These are phyloP conservation scores for Petunia secreta DNA, from an alignment of 257 asterid genomes.

Conservation along the genomic window DNA sequence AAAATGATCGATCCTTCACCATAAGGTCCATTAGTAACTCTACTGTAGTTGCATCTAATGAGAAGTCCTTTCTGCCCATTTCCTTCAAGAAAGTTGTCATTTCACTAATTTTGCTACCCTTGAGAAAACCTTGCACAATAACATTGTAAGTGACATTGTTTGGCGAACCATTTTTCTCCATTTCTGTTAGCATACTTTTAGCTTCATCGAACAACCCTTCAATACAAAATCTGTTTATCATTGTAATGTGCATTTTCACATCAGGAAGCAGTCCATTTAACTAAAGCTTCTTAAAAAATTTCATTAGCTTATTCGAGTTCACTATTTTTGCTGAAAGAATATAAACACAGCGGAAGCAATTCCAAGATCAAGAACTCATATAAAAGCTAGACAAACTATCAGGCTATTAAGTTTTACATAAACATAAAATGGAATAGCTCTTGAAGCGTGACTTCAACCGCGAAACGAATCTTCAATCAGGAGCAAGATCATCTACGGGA, in stretches of 20 bases:
- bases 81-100: no score
- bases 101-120: not conserved
- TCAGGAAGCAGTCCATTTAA: slow-evolving; percentile 23
- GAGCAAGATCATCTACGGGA: no score
- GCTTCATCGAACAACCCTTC: slow-evolving; percentile 27
- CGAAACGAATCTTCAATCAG: no score
- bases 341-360: no score
- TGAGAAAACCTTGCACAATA: slow-evolving; percentile 23
- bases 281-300: not conserved
- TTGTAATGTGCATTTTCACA: not conserved
- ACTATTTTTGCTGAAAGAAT: not conserved
- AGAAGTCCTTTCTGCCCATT: no score
- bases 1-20: no score
- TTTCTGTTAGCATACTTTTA: not conserved
- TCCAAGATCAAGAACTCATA: no score
- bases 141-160: slow-evolving; percentile 4
- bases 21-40: not conserved
- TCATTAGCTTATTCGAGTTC: slow-evolving; percentile 6
- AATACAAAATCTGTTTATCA: slow-evolving; percentile 19
- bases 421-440: no score
- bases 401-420: no score
- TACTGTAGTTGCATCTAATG: no score
- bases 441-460: no score
- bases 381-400: no score
- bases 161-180: not conserved